These are phyloP conservation scores for Alternaria triticina DNA, from an alignment of 2,329 filamentous ascomycete species.

Conservation along the genomic window DNA sequence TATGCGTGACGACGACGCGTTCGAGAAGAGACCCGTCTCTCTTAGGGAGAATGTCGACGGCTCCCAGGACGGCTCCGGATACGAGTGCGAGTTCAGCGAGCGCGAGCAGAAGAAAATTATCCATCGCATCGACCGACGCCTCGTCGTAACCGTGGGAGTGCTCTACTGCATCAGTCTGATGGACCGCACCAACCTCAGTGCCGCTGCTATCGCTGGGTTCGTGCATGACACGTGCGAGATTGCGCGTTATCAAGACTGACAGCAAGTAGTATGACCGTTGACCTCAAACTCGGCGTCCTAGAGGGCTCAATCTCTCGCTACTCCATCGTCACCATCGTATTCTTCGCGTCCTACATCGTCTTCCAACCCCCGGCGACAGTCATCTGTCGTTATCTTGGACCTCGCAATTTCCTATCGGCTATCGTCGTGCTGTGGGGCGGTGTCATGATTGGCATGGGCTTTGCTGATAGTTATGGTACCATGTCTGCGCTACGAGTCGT, in stretches of 20 bases:
- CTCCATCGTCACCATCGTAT: constrained; percentile 66
- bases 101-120: constrained; percentile 73
- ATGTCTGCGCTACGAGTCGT: constrained; percentile 48
- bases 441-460: constrained; percentile 54
- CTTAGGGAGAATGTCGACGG: constrained; percentile 35
- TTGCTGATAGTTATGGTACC: constrained; percentile 44
- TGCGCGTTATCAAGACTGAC: constrained; percentile 24
- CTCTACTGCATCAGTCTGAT: constrained; percentile 80
- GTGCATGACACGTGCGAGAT: constrained; percentile 13
- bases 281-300: constrained; percentile 41
- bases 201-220: constrained; percentile 73
- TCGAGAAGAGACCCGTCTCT: constrained; percentile 30
- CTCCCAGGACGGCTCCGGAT: constrained; percentile 26
- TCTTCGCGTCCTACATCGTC: constrained; percentile 53
- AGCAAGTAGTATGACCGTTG: constrained; percentile 47
- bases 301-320: constrained; percentile 43
- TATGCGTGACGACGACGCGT: constrained; percentile 29
- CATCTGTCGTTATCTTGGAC: constrained; percentile 51
- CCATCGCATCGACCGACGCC: constrained; percentile 67
- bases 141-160: constrained; percentile 57
- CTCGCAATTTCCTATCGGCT: constrained; percentile 43
- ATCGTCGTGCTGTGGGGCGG: constrained; percentile 51
- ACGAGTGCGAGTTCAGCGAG: constrained; percentile 58
- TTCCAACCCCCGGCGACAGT: constrained; percentile 52
- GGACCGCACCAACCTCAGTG: constrained; percentile 79